Conservation (phyloP, 2,329 filamentous ascomycete genomes). For the Rhexocercosporidium sp. region DNA sequence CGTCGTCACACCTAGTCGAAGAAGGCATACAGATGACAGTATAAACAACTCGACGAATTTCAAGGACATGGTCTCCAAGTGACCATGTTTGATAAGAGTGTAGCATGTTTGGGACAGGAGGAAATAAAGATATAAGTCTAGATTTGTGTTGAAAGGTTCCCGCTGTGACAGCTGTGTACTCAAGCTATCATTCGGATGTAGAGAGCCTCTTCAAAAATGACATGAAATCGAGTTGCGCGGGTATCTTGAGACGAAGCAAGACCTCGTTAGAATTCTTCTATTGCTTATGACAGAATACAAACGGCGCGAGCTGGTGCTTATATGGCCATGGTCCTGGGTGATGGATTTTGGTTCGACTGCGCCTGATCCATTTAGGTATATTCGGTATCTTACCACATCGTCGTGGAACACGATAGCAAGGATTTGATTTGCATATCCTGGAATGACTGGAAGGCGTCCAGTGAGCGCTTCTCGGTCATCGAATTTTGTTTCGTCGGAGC, state of each 20-base stretch:
- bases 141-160: no score
- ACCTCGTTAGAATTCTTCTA: neutral
- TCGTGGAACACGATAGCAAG: slow-evolving; percentile 16
- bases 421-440: slow-evolving; percentile 11
- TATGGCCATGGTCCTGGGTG: neutral
- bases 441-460: slow-evolving; percentile 10
- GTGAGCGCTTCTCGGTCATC: neutral
- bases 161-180: no score
- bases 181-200: neutral
- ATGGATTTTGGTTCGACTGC: slow-evolving; percentile 12
- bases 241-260: neutral
- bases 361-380: slow-evolving; percentile 20
- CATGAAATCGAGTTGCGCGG: neutral
- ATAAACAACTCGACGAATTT: no score
- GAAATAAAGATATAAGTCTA: neutral
- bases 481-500: neutral
- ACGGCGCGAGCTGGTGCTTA: slow-evolving; percentile 7
- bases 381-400: slow-evolving; percentile 22
- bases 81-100: no score
- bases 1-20: neutral
- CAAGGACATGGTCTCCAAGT: no score
- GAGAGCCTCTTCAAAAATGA: neutral
- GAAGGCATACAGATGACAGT: neutral
- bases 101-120: neutral
- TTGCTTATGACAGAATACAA: neutral